Conservation (phyloP, 225 moss, liverwort and hornwort genomes). For the Neckera pumila region DNA sequence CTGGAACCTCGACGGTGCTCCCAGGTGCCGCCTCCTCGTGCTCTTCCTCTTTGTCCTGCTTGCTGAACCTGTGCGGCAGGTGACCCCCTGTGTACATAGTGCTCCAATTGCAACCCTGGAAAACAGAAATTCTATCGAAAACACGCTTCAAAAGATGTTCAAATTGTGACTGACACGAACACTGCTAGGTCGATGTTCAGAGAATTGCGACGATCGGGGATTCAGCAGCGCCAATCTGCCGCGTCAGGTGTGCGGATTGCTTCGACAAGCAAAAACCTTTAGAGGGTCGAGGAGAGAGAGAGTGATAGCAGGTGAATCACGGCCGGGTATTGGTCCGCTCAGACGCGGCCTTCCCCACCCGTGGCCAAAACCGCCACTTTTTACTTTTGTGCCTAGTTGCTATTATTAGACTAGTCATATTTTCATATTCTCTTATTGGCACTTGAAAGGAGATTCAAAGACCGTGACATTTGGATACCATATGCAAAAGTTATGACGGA, state of each 20-base stretch:
- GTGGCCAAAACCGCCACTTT: background rate
- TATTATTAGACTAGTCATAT: too few relatives aligned
- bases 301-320: background rate
- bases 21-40: background rate
- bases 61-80: constrained; percentile 22
- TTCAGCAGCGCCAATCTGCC: background rate
- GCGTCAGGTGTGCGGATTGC: background rate
- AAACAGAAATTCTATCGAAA: background rate
- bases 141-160: background rate
- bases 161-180: too few relatives aligned
- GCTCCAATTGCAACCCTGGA: background rate
- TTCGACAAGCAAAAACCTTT: background rate
- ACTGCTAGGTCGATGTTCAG: background rate
- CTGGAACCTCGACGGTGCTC: background rate
- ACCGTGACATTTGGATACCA: too few relatives aligned
- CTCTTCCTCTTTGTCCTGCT: constrained; percentile 3
- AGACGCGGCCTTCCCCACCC: background rate
- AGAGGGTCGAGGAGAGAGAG: background rate
- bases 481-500: too few relatives aligned
- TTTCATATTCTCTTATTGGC: too few relatives aligned
- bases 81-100: constrained; percentile 33
- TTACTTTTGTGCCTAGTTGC: too few relatives aligned
- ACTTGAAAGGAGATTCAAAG: too few relatives aligned
- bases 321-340: background rate
- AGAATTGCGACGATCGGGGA: background rate